These are phyloP conservation scores for Grigorovia jiainica DNA, from an alignment of 805 yeast species.

Conservation along the genomic window DNA sequence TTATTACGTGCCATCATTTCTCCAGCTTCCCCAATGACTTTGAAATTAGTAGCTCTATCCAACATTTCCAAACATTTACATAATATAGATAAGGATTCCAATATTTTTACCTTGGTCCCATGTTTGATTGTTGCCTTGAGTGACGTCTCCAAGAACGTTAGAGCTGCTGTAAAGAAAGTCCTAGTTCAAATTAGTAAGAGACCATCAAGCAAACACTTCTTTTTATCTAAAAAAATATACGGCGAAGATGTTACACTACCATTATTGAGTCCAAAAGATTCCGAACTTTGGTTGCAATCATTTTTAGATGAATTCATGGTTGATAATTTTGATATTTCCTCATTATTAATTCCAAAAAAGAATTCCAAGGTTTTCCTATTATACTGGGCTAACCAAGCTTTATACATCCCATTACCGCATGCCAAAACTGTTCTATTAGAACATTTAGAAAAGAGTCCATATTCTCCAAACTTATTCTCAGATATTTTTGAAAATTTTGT, in stretches of 20 bases:
- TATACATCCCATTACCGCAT: conserved; percentile 39
- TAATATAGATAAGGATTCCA: conserved; percentile 30
- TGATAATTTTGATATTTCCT: conserved; percentile 40
- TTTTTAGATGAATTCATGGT: conserved; percentile 38
- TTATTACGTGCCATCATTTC: conserved; percentile 48
- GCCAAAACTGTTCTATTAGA: conserved; percentile 45
- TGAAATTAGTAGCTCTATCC: conserved; percentile 42
- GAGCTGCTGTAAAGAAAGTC: conserved; percentile 35
- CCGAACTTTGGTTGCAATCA: conserved; percentile 34
- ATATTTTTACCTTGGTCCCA: conserved; percentile 50
- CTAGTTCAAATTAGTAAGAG: conserved; percentile 32
- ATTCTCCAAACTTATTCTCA: conserved; percentile 32
- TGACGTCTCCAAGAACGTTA: conserved; percentile 42
- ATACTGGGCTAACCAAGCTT: conserved; percentile 63
- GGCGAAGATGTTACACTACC: conserved; percentile 40
- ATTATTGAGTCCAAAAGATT: conserved; percentile 58
- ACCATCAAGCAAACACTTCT: conserved; percentile 34
- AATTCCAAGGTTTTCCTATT: conserved; percentile 51
- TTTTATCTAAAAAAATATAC: conserved; percentile 49
- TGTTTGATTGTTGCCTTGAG: conserved; percentile 43
- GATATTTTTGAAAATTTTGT: conserved; percentile 39
- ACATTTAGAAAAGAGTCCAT: conserved; percentile 32
- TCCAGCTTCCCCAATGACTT: conserved; percentile 47
- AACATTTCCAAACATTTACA: conserved; percentile 29
- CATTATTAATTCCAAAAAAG: conserved; percentile 39